These are phyloP conservation scores for Phytophthora constricta DNA, from an alignment of 352 stramenopile genomes.

Conservation along the genomic window DNA sequence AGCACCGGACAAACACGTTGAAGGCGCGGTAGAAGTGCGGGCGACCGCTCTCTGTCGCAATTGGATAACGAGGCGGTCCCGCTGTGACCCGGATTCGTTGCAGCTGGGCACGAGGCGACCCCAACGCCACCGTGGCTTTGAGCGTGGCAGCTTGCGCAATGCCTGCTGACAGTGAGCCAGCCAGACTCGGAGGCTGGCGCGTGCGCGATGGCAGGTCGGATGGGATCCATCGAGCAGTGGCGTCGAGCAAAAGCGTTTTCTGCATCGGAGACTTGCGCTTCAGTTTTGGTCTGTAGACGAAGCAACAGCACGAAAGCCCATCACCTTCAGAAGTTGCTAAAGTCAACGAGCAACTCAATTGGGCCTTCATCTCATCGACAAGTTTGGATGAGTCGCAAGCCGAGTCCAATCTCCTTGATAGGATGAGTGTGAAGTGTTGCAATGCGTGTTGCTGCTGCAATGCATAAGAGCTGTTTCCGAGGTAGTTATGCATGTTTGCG, in stretches of 20 bases:
- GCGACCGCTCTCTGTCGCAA: slow-evolving; percentile 18
- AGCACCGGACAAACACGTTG: slow-evolving; percentile 30
- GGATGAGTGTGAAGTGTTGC: background rate
- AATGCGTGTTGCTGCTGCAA: background rate
- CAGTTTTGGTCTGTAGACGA: background rate
- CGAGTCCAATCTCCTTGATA: background rate
- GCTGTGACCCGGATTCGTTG: background rate
- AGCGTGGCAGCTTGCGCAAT: background rate
- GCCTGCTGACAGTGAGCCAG: background rate
- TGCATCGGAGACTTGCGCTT: no score
- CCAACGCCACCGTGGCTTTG: background rate
- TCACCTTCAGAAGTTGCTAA: background rate
- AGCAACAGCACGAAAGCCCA: no score
- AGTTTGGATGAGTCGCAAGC: background rate
- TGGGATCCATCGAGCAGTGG: no score
- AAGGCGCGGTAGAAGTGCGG: slow-evolving; percentile 11
- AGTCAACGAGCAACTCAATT: background rate
- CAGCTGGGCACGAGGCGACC: background rate
- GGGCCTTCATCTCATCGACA: background rate
- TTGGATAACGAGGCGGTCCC: background rate
- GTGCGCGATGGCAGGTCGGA: no score
- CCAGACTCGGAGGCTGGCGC: no score
- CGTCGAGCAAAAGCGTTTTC: background rate
- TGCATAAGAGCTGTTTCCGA: background rate
- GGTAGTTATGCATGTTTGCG: background rate